Percentiles rank a stretch among this genome's conserved stretches.
Evolutionary conservation across 164 flowering plant species (phyloP).

Genomic region (Malania oleifera): DNA sequence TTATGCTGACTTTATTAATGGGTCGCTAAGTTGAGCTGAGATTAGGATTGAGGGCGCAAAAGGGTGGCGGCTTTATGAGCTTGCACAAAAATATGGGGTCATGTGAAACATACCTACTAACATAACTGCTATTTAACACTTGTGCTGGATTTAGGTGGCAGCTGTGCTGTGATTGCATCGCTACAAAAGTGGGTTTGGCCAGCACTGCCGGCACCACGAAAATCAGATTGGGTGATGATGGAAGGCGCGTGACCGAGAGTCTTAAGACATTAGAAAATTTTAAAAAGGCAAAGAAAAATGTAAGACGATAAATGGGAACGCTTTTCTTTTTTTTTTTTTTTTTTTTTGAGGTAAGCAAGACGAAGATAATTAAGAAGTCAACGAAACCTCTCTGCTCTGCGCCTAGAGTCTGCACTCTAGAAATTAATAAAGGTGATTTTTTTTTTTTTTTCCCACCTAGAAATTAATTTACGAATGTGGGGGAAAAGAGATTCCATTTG

Average conservation of each 20-base stretch:
- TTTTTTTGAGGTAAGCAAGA: too few species aligned
- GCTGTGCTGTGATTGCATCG: conserved; percentile 9
- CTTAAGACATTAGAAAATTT: background rate
- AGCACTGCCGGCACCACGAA: background rate
- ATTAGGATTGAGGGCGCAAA: background rate
- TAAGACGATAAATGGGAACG: too few species aligned
- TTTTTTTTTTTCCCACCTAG: background rate
- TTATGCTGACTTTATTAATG: too few species aligned
- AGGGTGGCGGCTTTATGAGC: background rate
- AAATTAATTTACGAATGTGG: background rate
- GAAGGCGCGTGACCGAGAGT: background rate
- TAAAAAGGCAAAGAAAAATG: too few species aligned
- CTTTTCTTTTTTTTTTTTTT: too few species aligned
- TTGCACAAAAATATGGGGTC: conserved; percentile 4
- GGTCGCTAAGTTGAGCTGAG: too few species aligned
- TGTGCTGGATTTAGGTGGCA: conserved; percentile 9
- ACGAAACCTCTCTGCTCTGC: too few species aligned
- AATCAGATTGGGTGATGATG: background rate
- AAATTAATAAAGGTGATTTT: background rate
- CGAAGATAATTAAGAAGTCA: too few species aligned
- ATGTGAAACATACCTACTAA: conserved; percentile 21
- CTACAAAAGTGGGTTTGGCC: background rate
- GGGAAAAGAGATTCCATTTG: background rate
- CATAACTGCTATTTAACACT: conserved; percentile 16
- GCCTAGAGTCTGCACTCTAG: too few species aligned